Evolutionary conservation across 306 rosid species (phyloP), one percentile per base, ranked within the genome.

Genomic region (Spatholobus suberectus): DNA sequence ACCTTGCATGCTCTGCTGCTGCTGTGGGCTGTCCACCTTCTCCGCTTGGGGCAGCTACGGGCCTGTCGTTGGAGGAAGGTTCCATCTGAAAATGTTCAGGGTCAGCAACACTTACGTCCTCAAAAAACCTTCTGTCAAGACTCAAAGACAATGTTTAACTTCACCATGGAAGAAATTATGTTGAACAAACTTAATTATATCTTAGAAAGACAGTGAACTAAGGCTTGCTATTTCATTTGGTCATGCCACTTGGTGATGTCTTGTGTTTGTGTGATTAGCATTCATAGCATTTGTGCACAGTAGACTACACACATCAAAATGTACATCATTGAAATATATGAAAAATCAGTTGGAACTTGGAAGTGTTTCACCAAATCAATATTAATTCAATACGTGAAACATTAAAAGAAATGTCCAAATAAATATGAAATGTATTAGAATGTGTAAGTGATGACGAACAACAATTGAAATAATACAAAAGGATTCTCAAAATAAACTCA

Each of bases 271-370:
- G 15, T 67, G 65, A 24, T 62, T 54, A 54, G 12, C 5, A 8
- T 5, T 21, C 62, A 51, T 44, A 20, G 35, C 32, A 46, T 73
- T 61, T 63, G 41, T 15, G 46, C 74, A 73, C 37, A 81, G 17
- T 8, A 46, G 73, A 61, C n/a, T n/a, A n/a, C 21, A 34, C 78
- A 81, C 74, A 32, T 80, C 78, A 17, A 11, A 34, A 62, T 72
- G 73, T 23, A 44, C 40, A 61, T 59, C 8, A 71, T 21, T 32
- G 51, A 59, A 43, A 81, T 20, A 24, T 46, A 80, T 58, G 47
- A 43, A 43, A 29, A 21, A 81, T 32, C 49, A 72, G 54, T 34
- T 29, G 7, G 1, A 8, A 72, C 41, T 34, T 29, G 7, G 1
- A 8, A 26, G 34, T 70, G 44, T 18, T 70, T 40, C 70, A 74